Evolutionary conservation across 2,329 filamentous ascomycete species (phyloP), one percentile per base, ranked within the genome.

Genomic region (Alternaria longipes): DNA sequence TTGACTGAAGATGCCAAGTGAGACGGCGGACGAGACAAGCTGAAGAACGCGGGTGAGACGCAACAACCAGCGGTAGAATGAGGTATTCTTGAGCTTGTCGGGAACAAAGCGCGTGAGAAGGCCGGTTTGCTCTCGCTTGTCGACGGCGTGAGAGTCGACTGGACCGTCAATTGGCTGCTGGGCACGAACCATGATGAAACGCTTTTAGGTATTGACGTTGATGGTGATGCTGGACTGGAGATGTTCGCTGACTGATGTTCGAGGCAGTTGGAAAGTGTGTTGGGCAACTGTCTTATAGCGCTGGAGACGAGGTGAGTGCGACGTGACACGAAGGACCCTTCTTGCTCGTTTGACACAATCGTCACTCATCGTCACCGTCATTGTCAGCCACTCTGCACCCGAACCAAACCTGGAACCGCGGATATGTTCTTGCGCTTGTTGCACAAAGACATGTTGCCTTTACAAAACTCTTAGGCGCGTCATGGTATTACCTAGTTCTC

Each of bases 1-100:
- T 5, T 66, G 62, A n/a, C 78, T 79, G 75, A 83, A 83, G 63
- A 83, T 62, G 42, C 78, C 78, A 26, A 84, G 76, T 4, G 81
- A 82, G 61, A 80, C 73, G 55, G 78, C 63, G 8, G 81, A 67
- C n/a, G 80, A 82, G 49, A 82, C 63, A 66, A 84, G 80, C 64
- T 83, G 81, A n/a, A 82, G 63, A 38, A 81, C 62, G 50, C 80
- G 80, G 1, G 76, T 71, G n/a, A 79, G 45, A 52, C 76, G 75
- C 20, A 81, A 74, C 46, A 81, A 61, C 58, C 59, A 66, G 28
- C 66, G 66, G 64, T 75, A 76, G 56, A 72, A 57, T 6, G 62
- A 28, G 2, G 54, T 59, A 30, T 67, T 51, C 51, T 70, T 73
- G 44, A 75, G 59, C 14, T 56, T 67, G 4, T 66, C 62, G 22